phyloP scores from a whole-genome alignment of 2,329 filamentous ascomycete species.

The Botrytis medusae region DNA sequence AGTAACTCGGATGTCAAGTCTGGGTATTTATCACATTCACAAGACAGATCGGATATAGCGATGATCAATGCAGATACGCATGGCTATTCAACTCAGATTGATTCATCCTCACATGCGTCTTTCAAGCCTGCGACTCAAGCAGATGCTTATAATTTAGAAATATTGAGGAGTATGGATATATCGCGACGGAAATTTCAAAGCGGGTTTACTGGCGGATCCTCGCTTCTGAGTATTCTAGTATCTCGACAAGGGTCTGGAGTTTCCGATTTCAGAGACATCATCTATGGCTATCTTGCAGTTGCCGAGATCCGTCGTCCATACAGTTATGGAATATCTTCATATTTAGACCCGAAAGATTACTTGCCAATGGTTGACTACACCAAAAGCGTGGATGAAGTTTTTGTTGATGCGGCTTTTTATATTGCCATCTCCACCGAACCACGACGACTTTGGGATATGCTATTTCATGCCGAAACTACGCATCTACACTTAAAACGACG shows the following conservation, averaged over 20 bases:
- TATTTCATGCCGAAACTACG: neutral
- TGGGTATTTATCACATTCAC: neutral
- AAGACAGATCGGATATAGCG: neutral
- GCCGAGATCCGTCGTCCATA: neutral
- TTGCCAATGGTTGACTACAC: neutral
- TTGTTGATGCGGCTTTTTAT: neutral
- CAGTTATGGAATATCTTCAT: neutral
- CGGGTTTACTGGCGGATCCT: neutral
- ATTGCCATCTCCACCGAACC: neutral
- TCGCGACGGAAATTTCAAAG: neutral
- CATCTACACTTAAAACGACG: neutral
- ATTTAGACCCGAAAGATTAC: neutral
- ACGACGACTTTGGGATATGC: neutral
- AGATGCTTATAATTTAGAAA: neutral
- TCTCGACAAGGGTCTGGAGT: neutral
- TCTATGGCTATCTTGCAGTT: neutral
- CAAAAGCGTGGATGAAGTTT: neutral
- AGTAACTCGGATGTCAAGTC: fast-evolving
- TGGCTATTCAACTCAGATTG: neutral
- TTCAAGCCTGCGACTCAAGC: neutral
- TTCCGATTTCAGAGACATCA: neutral
- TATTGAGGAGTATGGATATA: neutral
- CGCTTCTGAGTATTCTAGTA: neutral
- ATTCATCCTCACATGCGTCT: neutral
- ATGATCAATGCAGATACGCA: neutral